Base-by-base conservation (phyloP, 352 stramenopile genomes). In the Globisporangium parvum region DNA sequence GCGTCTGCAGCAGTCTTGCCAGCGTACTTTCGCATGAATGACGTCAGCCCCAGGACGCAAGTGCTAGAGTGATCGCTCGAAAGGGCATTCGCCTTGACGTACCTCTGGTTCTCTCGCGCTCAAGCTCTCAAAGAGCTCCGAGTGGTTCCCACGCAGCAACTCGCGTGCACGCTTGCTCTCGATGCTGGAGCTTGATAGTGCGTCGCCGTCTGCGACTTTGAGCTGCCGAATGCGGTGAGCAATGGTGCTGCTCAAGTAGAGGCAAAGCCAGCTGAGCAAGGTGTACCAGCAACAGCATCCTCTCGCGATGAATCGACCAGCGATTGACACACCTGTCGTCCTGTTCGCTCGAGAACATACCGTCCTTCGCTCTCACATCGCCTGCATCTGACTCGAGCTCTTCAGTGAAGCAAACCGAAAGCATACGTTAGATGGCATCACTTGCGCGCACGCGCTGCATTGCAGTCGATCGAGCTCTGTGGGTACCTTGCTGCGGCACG, bases 311-410 rank as follows among this genome's bases (percentile, higher is more conserved):
- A 31, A 31, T 2, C 26, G 6, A 6, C 26, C 20, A 41, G 17
- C 37, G 26, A 31, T 31, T 47, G 41, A 14, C 23, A n/a, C 56
- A 73, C 66, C 63, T 51, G 18, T 69, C 63, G 51, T 67, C 39
- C n/a, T 73, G 52, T 28, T 70, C 63, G n/a, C 59, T 47, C 2
- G 50, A 58, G 46, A 77, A 77, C 51, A 75, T 64, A 12, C 55
- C 49, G 21, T 28, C 42, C 23, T 45, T 31, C 24, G 23, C 11
- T 28, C 18, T 53, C n/a, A 12, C 12, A 1, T 47, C 45, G 20
- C 10, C 1, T 3, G 24, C 33, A 17, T 42, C 35, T 18, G 45
- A 35, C 18, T 31, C 6, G 3, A 37, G 23, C 2, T 28, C 53
- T 59, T 5, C 14, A 44, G 9, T 21, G 39, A 14, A 37, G 31